phyloP scores from a whole-genome alignment of 2,329 filamentous ascomycete genomes.

The Calonectria leucothoes region DNA sequence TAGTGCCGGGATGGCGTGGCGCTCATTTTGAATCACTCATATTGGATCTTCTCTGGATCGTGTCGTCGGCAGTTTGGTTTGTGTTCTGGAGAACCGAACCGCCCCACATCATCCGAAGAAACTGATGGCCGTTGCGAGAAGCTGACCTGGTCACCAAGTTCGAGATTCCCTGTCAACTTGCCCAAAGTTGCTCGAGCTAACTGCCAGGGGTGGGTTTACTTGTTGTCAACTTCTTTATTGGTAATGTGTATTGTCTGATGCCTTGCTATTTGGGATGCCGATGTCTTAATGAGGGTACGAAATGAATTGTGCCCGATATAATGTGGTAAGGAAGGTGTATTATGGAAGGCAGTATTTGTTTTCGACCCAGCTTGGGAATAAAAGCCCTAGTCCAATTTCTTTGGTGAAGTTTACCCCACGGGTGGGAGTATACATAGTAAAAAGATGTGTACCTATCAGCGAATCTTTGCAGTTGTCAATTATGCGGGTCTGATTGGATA shows the following conservation, averaged over 20 bases:
- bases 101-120: not conserved
- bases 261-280: not conserved
- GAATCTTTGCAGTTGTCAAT: constrained; percentile 27
- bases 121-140: not conserved
- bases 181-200: not conserved
- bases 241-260: not conserved
- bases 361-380: not conserved
- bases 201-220: not conserved
- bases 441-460: constrained; percentile 7
- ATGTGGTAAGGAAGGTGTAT: not conserved
- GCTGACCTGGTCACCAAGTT: not conserved
- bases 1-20: not conserved
- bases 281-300: not conserved
- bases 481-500: constrained; percentile 18
- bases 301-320: not conserved
- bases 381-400: not conserved
- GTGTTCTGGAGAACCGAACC: not conserved
- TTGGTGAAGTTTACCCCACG: not conserved
- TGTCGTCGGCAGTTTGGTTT: not conserved
- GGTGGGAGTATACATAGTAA: not conserved
- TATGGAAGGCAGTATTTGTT: not conserved
- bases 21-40: not conserved
- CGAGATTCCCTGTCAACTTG: not conserved
- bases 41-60: not conserved
- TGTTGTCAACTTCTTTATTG: not conserved